phyloP scores from a whole-genome alignment of 2,329 filamentous ascomycete genomes.

The Rhinocladiella similis region DNA sequence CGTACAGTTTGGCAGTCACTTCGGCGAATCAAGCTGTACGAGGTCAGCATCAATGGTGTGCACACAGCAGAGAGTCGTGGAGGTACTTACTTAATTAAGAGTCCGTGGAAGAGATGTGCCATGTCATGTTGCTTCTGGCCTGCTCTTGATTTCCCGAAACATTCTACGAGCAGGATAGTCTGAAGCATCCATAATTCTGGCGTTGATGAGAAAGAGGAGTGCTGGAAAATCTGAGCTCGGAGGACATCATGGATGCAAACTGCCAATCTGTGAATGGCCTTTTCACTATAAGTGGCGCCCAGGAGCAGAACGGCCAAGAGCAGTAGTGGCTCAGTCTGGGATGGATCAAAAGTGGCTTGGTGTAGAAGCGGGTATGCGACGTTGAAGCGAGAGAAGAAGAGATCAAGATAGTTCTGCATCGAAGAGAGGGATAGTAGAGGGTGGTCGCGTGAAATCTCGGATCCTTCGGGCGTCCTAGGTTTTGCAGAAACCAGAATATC shows the following conservation, averaged over 20 bases:
- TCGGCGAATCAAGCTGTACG: constrained; percentile 46
- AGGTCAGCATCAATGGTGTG: background rate
- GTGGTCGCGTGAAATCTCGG: constrained; percentile 49
- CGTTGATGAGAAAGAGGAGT: constrained; percentile 57
- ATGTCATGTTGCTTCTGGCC: constrained; percentile 65
- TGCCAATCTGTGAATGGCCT: constrained; percentile 60
- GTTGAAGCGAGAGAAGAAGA: constrained; percentile 64
- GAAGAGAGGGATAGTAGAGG: constrained; percentile 52
- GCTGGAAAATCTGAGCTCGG: constrained; percentile 59
- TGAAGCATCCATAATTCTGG: constrained; percentile 63
- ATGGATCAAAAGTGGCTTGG: constrained; percentile 57
- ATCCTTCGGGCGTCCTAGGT: constrained; percentile 51
- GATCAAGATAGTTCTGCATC: constrained; percentile 57
- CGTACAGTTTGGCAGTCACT: constrained; percentile 53
- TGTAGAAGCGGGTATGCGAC: constrained; percentile 61
- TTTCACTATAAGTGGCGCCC: constrained; percentile 62
- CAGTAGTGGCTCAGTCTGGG: constrained; percentile 52
- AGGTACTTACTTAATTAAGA: constrained; percentile 48
- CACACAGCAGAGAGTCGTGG: background rate
- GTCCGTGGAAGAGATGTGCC: constrained; percentile 60
- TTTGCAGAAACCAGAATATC: constrained; percentile 53
- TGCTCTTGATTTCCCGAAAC: constrained; percentile 63
- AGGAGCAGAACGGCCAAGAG: constrained; percentile 58
- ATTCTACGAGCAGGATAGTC: constrained; percentile 63
- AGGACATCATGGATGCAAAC: constrained; percentile 64